Base-by-base conservation (phyloP, 2,329 filamentous ascomycete genomes). In the Curvularia sp. region DNA sequence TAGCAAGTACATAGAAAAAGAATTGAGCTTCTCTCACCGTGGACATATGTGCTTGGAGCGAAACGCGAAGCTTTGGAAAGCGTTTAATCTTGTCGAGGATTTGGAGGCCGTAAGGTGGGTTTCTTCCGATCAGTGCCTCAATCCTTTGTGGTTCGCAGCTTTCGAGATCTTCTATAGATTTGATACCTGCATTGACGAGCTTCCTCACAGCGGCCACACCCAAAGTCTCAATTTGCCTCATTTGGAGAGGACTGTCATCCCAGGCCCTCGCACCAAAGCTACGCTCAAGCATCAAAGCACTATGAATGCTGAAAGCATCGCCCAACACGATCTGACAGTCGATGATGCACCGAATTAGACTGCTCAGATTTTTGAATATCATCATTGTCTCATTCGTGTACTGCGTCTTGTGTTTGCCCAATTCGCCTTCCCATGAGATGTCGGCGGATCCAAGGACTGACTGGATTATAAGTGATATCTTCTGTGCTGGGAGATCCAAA, bases 191-290 rank as follows among this genome's bases (percentile, higher is more conserved):
- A 39, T 84, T 83, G 3, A 87, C 84, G 43, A 98, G 83, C 73
- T 90, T 95, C 38, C 89, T 85, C 63, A 91, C 87, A n/a, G 86
- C 85, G 1, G 88, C 91, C 4, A 87, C 81, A 0, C 95, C 95
- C 60, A 98, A 85, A 2, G 88, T 85, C 0, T 91, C 87, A 1
- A 99, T 84, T 74, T 98, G 94, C 60, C 90, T 89, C 70, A 99
- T 84, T 65, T 97, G 91, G 22, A 89, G 82, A 0, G 91, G 86
- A 2, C 88, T 90, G 33, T 90, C 88, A 69, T 99, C 95, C 95
- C 93, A 97, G 1, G 84, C 84, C 58, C 85, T 86, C 1, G 93
- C 90, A 22, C 86, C 85, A 51, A 98, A 79, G 63, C 91, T 92
- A 56, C 94, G 85, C 48, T 89, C 85, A 5, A 98, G 83, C 69